phyloP scores from a whole-genome alignment of 2,329 filamentous ascomycete genomes.

The Monilinia polystroma region DNA sequence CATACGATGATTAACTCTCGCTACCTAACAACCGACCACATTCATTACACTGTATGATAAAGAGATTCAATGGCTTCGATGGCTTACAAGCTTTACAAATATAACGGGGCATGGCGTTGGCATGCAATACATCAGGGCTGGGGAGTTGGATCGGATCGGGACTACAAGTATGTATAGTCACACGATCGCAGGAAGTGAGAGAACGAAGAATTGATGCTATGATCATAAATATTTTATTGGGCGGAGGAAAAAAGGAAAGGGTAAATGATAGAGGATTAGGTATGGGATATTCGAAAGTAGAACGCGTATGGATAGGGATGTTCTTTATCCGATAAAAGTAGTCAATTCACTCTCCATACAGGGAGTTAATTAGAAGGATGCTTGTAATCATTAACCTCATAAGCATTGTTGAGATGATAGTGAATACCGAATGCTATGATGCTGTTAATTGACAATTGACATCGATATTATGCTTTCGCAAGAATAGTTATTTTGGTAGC shows the following conservation, averaged over 20 bases:
- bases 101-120: background rate
- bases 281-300: too few species aligned
- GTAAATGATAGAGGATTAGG: background rate
- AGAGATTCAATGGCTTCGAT: background rate
- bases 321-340: background rate
- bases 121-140: background rate
- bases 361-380: background rate
- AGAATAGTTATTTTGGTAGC: background rate
- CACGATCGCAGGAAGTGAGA: background rate
- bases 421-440: background rate
- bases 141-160: background rate
- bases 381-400: background rate
- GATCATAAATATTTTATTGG: background rate
- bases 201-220: background rate
- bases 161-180: background rate
- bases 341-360: background rate
- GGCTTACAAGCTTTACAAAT: background rate
- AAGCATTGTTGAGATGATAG: background rate
- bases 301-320: background rate
- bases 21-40: background rate
- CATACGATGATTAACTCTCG: background rate
- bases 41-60: background rate
- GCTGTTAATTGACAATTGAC: background rate
- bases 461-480: background rate
- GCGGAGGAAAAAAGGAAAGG: background rate